phyloP scores from a whole-genome alignment of 2,329 filamentous ascomycete species.

The Basipetospora chlamydospora region DNA sequence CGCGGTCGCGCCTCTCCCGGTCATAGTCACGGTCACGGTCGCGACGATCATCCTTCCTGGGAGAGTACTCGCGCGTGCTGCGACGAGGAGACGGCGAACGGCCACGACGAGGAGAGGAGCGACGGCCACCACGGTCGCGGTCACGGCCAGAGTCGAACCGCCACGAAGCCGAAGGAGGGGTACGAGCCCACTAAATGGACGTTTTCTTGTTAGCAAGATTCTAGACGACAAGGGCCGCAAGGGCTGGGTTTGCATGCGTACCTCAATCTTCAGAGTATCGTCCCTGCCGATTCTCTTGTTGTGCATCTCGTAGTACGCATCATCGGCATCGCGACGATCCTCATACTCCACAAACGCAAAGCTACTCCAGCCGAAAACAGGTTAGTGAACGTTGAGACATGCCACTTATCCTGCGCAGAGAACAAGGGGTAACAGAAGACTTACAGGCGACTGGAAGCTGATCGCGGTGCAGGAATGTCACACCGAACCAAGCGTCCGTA shows the following conservation, averaged over 20 bases:
- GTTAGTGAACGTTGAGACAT: background rate
- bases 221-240: too few relatives aligned
- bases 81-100: conserved; percentile 69
- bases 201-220: background rate
- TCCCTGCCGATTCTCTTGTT: conserved; percentile 97
- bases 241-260: conserved; percentile 24
- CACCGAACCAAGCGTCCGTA: conserved; percentile 97
- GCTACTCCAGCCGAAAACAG: conserved; percentile 34
- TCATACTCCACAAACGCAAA: conserved; percentile 99
- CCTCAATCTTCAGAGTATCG: conserved; percentile 95
- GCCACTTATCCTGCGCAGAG: too few relatives aligned
- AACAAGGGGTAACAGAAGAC: conserved; percentile 22
- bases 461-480: conserved; percentile 92
- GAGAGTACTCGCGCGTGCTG: conserved; percentile 66
- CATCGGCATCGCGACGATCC: conserved; percentile 92
- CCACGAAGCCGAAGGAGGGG: conserved; percentile 95
- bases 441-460: conserved; percentile 88
- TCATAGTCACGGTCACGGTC: conserved; percentile 69
- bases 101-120: conserved; percentile 49
- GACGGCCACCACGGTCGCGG: conserved; percentile 44
- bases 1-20: conserved; percentile 58
- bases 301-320: conserved; percentile 99
- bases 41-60: conserved; percentile 75
- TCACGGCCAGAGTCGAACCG: conserved; percentile 88
- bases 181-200: conserved; percentile 73